Percentiles rank a stretch among this genome's conserved stretches.
Evolutionary conservation across 2,329 filamentous ascomycete species (phyloP).

Genomic region (Ophiognomonia clavigignenti-juglandacearum): DNA sequence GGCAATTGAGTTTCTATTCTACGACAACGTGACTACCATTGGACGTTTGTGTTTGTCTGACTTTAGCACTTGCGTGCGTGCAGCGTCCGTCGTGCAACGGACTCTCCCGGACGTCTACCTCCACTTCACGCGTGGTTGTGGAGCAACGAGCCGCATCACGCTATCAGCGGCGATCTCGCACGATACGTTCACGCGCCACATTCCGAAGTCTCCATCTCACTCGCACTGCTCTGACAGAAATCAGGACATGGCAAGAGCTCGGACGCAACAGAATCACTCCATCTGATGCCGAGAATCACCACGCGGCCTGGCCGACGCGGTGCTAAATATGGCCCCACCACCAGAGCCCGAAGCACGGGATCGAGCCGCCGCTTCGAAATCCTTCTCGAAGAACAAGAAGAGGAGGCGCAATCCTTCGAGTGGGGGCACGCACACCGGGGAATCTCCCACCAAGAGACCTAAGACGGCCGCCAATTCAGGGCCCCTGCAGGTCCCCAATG

Average conservation of each 20-base stretch:
- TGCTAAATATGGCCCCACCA: not conserved
- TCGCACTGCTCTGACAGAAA: no score
- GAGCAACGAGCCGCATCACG: not conserved
- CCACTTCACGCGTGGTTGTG: not conserved
- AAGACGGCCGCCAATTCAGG: slow-evolving; percentile 10
- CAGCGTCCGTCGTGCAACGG: no score
- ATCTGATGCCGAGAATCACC: not conserved
- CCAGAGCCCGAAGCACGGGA: not conserved
- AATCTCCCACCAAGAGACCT: slow-evolving; percentile 18
- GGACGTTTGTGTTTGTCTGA: no score
- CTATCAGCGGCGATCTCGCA: not conserved
- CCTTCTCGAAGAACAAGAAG: slow-evolving; percentile 10
- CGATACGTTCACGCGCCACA: not conserved
- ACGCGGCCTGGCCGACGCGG: not conserved
- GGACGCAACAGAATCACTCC: not conserved
- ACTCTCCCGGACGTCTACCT: not conserved
- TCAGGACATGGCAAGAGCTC: not conserved
- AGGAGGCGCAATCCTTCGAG: not conserved
- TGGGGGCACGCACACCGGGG: slow-evolving; percentile 4
- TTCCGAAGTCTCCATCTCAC: no score
- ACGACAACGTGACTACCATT: no score
- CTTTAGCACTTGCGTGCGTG: no score
- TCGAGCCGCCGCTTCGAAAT: not conserved
- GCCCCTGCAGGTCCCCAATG: slow-evolving; percentile 8
- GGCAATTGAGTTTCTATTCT: no score